Base-by-base conservation (phyloP, 805 yeast species). In the Brettanomyces sp. region DNA sequence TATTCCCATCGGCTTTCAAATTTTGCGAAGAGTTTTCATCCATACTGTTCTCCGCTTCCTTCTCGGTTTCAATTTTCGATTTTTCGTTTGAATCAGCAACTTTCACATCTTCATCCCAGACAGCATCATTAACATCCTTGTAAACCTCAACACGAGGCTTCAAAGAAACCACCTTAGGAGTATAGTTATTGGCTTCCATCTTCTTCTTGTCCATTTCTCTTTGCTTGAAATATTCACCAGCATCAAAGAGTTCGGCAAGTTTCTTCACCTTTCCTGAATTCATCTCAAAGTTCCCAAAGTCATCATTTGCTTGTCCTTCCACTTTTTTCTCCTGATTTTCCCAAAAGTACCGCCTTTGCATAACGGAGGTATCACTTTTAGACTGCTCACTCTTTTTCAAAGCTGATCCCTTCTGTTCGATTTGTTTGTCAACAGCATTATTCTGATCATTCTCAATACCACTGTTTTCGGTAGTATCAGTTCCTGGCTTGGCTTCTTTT, bases 141-240 rank as follows among this genome's bases (percentile, higher is more conserved):
- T 85, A 93, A 24, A 93, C 84, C 55, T 90, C 96, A 22, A 90
- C 97, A 46, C 87, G 83, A 0, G 99, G 98, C 48, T 77, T 81
- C 1, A 93, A 80, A 1, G 80, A 76, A 23, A 80, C 78, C 43
- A 87, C 76, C 5, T 93, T 89, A 0, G 91, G 87, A 49, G 80
- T 71, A 58, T 79, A 78, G 54, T 82, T 75, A 53, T 79, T 73
- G 18, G 57, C 59, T 51, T 66, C 70, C 39, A 86, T 58, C 49
- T 82, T 80, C 47, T 74, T 68, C 48, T 88, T 74, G 58, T 91
- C 96, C 41, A 51, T 22, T 52, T 87, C 95, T 57, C 98, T 77
- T 57, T 90, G 95, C 52, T 79, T 72, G 57, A 86, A 95, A 59
- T 91, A 90, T 59, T 93, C 97, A 54, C 73, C 72, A 0, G 96